Base-by-base conservation (phyloP, 1,284 basidiomycete species). In the Anthracocystis setariae region DNA sequence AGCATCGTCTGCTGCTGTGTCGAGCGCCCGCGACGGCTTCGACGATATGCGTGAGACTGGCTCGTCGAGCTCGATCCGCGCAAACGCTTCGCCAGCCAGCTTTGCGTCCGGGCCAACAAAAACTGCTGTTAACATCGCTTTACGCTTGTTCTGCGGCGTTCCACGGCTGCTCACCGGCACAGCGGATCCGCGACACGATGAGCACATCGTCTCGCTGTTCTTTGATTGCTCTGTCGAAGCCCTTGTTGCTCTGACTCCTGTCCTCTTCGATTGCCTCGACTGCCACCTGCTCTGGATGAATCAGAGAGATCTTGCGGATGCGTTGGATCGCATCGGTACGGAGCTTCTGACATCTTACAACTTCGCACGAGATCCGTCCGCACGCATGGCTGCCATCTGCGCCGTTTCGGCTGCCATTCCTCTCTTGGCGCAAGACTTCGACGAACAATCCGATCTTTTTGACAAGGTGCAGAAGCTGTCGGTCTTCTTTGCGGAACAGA, bases 401-500 rank as follows among this genome's bases (percentile, higher is more conserved):
- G 47, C 54, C 7, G 46, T 68, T 18, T 35, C 43, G 15, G 42
- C 56, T 15, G 52, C 50, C 2, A 35, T 73, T 12, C 61, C 70
- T 23, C 21, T 58, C 21, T 51, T 59, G 27, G 21, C 64, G 12
- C 40, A 51, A 27, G 45, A 51, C 2, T 18, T 37, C 3, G 56
- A 60, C 20, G 46, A 56, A 21, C 53, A 58, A 7, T 54, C 70
- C n/a, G 65, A 73, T 27, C 46, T 73, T 5, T 55, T 68, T 21
- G 61, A 61, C 38, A 50, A 61, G n/a, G 56, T 68, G 45, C 70
- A 56, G 37, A 61, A 48, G 47, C 49, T 73, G 13, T 46, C 46
- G 5, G n/a, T 20, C 37, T 73, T 73, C 43, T 73, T 68, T 23
- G 64, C 65, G 17, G 56, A 64, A 15, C 65, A 64, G 43, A 55